Evolutionary conservation across 371 early-diverging fungal genomes (phyloP).

Genomic region (Conidiobolus incongruus): DNA sequence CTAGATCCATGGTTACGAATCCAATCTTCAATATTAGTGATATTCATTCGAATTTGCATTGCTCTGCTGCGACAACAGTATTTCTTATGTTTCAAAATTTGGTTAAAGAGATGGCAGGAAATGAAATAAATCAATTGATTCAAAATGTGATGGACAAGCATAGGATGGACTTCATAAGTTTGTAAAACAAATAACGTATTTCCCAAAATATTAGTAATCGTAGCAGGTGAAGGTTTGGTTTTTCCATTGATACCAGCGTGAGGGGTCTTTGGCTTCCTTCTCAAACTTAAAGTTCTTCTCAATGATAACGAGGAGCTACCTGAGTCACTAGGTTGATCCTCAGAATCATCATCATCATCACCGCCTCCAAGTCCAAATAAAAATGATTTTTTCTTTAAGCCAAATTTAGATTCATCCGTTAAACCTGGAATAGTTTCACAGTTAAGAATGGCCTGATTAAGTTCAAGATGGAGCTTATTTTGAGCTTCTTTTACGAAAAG

Average conservation of each 20-base stretch:
- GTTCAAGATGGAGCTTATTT: slow-evolving; percentile 23
- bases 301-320: neutral
- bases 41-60: slow-evolving; percentile 62
- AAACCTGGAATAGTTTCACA: slow-evolving; percentile 36
- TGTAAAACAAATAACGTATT: slow-evolving; percentile 30
- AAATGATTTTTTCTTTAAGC: slow-evolving; percentile 27
- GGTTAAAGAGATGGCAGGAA: slow-evolving; percentile 57
- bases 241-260: neutral
- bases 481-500: slow-evolving; percentile 28
- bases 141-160: slow-evolving; percentile 40
- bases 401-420: slow-evolving; percentile 5
- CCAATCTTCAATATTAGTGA: slow-evolving; percentile 65
- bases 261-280: neutral
- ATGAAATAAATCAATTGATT: slow-evolving; percentile 50
- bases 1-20: slow-evolving; percentile 20
- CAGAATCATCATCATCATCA: slow-evolving; percentile 6
- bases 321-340: neutral
- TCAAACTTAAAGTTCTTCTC: neutral
- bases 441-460: slow-evolving; percentile 44
- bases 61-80: slow-evolving; percentile 60
- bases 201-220: slow-evolving; percentile 32
- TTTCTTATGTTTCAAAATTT: slow-evolving; percentile 41
- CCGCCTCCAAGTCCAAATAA: slow-evolving; percentile 15
- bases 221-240: slow-evolving; percentile 20
- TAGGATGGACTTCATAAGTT: slow-evolving; percentile 34